Conservation (phyloP, 2,329 filamentous ascomycete species). For the Stachybotrys chartarum region DNA sequence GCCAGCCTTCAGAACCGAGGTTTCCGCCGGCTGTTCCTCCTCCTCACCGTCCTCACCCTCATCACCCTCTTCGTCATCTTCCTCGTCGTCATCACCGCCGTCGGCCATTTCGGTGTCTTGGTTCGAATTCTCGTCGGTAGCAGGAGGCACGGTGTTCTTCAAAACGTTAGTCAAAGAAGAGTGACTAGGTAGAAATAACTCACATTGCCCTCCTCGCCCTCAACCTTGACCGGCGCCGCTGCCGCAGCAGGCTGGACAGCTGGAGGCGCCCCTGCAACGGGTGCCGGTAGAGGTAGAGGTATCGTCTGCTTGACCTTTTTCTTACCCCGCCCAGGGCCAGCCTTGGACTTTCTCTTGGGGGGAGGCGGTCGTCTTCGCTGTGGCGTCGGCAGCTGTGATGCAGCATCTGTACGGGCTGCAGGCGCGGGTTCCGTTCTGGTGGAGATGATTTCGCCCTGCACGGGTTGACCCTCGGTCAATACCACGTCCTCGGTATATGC, state of each 20-base stretch:
- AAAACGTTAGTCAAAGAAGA: conserved; percentile 5
- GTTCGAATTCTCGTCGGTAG: conserved; percentile 35
- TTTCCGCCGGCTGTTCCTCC: conserved; percentile 24
- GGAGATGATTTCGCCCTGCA: conserved; percentile 75
- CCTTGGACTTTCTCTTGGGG: conserved; percentile 75
- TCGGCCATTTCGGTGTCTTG: conserved; percentile 49
- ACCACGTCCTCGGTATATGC: conserved; percentile 79
- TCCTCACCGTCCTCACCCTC: conserved; percentile 41
- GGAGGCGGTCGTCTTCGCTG: conserved; percentile 61
- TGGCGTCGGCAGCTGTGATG: conserved; percentile 31
- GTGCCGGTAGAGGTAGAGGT: conserved; percentile 17
- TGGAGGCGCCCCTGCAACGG: conserved; percentile 19
- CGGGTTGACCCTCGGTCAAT: conserved; percentile 67
- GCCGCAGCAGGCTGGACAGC: conserved; percentile 16
- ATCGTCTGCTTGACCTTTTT: conserved; percentile 64
- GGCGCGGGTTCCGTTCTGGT: conserved; percentile 49
- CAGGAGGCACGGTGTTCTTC: conserved; percentile 30
- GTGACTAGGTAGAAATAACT: neutral
- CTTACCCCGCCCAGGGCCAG: conserved; percentile 64
- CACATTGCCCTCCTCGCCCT: conserved; percentile 27
- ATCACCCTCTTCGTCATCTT: conserved; percentile 40
- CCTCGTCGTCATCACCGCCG: conserved; percentile 37
- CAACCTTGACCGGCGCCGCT: conserved; percentile 29
- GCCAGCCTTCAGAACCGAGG: neutral
- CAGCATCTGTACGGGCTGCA: conserved; percentile 49